Conservation (phyloP, 2,329 filamentous ascomycete species). For the Cryphonectria japonica region DNA sequence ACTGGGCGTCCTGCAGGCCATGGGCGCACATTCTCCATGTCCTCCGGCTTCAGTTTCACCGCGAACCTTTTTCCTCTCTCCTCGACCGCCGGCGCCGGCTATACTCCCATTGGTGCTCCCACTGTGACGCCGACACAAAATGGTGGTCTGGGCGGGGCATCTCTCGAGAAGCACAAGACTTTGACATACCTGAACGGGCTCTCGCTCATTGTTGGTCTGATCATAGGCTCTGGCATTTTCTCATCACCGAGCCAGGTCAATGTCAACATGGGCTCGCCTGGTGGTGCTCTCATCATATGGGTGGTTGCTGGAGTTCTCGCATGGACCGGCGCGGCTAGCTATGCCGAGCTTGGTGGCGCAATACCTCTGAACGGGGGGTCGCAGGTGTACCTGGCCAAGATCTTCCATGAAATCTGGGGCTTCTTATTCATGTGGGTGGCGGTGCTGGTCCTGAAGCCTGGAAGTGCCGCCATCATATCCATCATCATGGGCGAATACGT, state of each 20-base stretch:
- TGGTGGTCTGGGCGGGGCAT: constrained; percentile 70
- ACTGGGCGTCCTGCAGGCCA: constrained; percentile 45
- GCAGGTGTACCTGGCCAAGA: constrained; percentile 93
- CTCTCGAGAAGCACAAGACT: constrained; percentile 92
- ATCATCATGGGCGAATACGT: constrained; percentile 99
- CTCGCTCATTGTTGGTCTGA: constrained; percentile 86
- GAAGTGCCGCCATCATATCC: constrained; percentile 88
- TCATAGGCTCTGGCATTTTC: constrained; percentile 97
- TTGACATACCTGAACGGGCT: constrained; percentile 93
- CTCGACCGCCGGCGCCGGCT: constrained; percentile 72
- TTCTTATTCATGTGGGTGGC: constrained; percentile 98
- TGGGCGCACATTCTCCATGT: constrained; percentile 81
- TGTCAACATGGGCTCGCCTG: constrained; percentile 86
- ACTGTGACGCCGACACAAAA: constrained; percentile 59
- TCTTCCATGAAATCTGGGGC: constrained; percentile 89
- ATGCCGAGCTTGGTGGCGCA: constrained; percentile 92
- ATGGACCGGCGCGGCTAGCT: constrained; percentile 95
- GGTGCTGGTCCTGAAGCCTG: constrained; percentile 91
- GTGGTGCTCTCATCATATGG: constrained; percentile 91
- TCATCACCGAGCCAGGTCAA: constrained; percentile 93
- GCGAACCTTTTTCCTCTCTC: constrained; percentile 90
- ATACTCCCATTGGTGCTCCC: constrained; percentile 83
- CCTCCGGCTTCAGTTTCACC: constrained; percentile 95
- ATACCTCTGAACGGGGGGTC: constrained; percentile 95
- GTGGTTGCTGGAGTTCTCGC: constrained; percentile 86